phyloP scores from a whole-genome alignment of 805 yeast species.

The Candida krabiensis region DNA sequence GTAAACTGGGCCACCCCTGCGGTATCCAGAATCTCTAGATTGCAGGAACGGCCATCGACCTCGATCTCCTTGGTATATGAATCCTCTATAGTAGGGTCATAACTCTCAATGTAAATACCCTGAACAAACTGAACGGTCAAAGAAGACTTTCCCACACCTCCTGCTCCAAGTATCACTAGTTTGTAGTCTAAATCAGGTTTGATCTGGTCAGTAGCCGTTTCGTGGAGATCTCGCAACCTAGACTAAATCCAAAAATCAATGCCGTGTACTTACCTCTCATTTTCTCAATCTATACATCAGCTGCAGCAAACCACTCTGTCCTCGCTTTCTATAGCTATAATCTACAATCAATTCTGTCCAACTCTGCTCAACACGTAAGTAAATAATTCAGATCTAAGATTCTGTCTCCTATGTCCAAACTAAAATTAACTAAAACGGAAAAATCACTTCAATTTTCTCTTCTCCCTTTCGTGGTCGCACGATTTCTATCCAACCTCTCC shows the following conservation, averaged over 20 bases:
- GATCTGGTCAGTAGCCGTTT: too few relatives aligned
- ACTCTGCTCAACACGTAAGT: neutral
- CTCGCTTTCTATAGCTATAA: neutral
- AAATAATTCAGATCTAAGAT: too few relatives aligned
- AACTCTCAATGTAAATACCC: conserved; percentile 84
- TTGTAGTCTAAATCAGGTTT: conserved; percentile 62
- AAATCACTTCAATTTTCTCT: neutral
- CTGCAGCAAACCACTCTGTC: neutral
- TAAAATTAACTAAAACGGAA: neutral
- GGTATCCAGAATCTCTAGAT: conserved; percentile 71
- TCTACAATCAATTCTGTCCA: neutral
- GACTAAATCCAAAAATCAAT: too few relatives aligned
- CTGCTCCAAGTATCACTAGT: conserved; percentile 91
- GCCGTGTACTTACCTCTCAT: conserved; percentile 9
- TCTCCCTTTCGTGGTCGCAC: neutral
- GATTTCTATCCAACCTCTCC: too few relatives aligned
- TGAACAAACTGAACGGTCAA: conserved; percentile 90
- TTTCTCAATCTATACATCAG: too few relatives aligned
- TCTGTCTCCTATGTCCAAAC: too few relatives aligned
- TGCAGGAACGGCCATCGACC: conserved; percentile 84
- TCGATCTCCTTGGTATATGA: conserved; percentile 87
- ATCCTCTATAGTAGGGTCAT: conserved; percentile 97
- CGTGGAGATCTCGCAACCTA: too few relatives aligned
- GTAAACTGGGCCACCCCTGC: conserved; percentile 85
- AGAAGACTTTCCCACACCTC: conserved; percentile 96